Conservation (phyloP, 371 early-diverging fungal species). For the Rhizopus stolonifer region DNA sequence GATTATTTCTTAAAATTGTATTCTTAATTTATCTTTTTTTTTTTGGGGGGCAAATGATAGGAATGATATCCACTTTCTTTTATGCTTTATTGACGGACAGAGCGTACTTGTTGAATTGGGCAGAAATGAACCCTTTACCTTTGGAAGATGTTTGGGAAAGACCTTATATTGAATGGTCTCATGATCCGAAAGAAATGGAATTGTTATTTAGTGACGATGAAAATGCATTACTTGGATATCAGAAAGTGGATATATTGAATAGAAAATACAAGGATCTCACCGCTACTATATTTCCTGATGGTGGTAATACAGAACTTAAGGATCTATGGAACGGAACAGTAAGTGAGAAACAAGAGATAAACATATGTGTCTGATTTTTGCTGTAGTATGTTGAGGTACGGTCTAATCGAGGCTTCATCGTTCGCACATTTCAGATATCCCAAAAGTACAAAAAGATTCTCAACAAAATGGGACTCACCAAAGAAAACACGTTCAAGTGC, state of each 20-base stretch:
- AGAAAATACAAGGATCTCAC: slow-evolving; percentile 29
- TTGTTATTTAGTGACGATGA: slow-evolving; percentile 20
- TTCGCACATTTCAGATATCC: slow-evolving; percentile 43
- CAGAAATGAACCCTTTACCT: slow-evolving; percentile 36
- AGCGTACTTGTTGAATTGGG: slow-evolving; percentile 42
- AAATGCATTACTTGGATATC: slow-evolving; percentile 25
- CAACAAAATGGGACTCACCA: slow-evolving; percentile 36
- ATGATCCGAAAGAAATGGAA: slow-evolving; percentile 39
- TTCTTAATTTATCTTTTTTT: no score
- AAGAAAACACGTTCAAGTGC: slow-evolving; percentile 46
- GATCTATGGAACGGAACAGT: slow-evolving; percentile 46
- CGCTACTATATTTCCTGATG: slow-evolving; percentile 34
- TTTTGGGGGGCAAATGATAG: slow-evolving; percentile 18
- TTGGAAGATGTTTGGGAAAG: slow-evolving; percentile 43
- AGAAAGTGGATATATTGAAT: slow-evolving; percentile 40
- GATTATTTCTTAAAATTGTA: background rate
- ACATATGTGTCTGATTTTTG: background rate
- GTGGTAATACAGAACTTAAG: slow-evolving; percentile 37
- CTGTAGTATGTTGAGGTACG: slow-evolving; percentile 40
- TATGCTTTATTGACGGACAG: slow-evolving; percentile 48
- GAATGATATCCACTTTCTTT: slow-evolving; percentile 53
- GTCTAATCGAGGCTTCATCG: slow-evolving; percentile 49
- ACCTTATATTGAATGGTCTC: slow-evolving; percentile 48
- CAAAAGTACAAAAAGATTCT: slow-evolving; percentile 27
- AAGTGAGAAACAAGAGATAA: slow-evolving; percentile 6